Percentiles rank a stretch among this genome's conserved stretches.
These are phyloP conservation scores for Terfezia claveryi DNA, from an alignment of 495 filamentous ascomycete genomes.

Conservation along the genomic window DNA sequence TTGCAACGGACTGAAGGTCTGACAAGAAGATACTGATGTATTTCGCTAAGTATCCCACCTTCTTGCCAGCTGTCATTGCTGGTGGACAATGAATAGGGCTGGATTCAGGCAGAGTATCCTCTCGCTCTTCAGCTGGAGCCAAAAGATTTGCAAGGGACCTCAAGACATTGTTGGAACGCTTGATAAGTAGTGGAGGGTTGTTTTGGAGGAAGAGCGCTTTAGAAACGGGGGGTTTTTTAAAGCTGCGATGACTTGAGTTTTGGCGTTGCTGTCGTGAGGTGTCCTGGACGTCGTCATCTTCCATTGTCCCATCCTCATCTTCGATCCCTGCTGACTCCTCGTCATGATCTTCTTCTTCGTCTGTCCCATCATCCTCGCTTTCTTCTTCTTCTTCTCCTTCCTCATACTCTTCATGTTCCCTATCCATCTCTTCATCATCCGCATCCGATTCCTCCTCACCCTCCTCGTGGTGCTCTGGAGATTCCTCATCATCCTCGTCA, in stretches of 20 bases:
- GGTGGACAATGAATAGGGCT: slow-evolving; percentile 5
- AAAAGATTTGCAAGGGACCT: not conserved
- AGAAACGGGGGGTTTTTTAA: not conserved
- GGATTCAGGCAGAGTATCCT: slow-evolving; percentile 8
- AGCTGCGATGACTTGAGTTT: not conserved
- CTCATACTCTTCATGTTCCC: slow-evolving; percentile 2
- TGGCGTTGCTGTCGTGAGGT: slow-evolving; percentile 2
- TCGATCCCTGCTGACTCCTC: slow-evolving; percentile 2
- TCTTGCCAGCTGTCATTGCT: slow-evolving; percentile 2
- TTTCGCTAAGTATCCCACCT: slow-evolving; percentile 6
- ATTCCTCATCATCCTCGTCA: slow-evolving; percentile 9
- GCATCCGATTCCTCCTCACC: slow-evolving; percentile 8
- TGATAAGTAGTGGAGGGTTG: not conserved
- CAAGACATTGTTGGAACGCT: not conserved
- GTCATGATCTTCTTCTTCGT: slow-evolving; percentile 1
- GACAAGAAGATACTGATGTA: slow-evolving; percentile 9
- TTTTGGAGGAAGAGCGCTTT: not conserved
- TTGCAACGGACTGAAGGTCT: slow-evolving; percentile 8
- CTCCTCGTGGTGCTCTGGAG: slow-evolving; percentile 9
- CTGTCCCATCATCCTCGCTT: not conserved
- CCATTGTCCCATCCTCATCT: slow-evolving; percentile 2
- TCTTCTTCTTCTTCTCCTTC: not conserved
- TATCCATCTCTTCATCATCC: slow-evolving; percentile 11
- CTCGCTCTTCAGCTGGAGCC: not conserved
- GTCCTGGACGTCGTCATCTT: slow-evolving; percentile 5